Evolutionary conservation across 2,329 filamentous ascomycete species (phyloP).

Genomic region (Xylariomycetidae sp.): DNA sequence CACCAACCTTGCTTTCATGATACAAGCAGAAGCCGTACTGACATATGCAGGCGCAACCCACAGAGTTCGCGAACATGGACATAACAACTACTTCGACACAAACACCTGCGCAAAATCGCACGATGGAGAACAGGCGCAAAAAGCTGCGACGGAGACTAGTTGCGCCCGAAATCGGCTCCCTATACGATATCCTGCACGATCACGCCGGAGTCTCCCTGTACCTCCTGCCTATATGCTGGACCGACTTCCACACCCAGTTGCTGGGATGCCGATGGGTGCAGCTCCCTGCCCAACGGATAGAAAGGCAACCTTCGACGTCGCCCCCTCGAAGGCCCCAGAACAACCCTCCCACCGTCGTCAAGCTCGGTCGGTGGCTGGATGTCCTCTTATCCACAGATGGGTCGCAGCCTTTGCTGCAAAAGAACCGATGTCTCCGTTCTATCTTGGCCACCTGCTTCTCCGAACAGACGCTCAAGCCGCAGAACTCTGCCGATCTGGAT

Average conservation of each 20-base stretch:
- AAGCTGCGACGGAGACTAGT: conserved; percentile 26
- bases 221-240: conserved; percentile 50
- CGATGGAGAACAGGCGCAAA: conserved; percentile 14
- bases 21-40: conserved; percentile 1
- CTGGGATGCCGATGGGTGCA: conserved; percentile 42
- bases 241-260: conserved; percentile 41
- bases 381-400: conserved; percentile 32
- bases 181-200: conserved; percentile 46
- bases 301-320: conserved; percentile 31
- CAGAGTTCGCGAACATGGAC: conserved; percentile 6
- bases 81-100: conserved; percentile 1
- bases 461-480: conserved; percentile 23
- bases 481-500: conserved; percentile 35
- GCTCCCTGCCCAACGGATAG: conserved; percentile 34
- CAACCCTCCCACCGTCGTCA: conserved; percentile 37
- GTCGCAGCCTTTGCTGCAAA: conserved; percentile 26
- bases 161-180: conserved; percentile 40
- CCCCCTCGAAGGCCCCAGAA: conserved; percentile 30
- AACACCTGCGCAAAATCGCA: conserved; percentile 1
- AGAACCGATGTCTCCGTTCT: conserved; percentile 35
- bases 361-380: conserved; percentile 38
- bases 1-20: background rate
- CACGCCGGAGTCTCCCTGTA: conserved; percentile 43
- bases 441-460: conserved; percentile 41
- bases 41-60: too few relatives aligned